Percentiles rank a stretch among this genome's conserved stretches.
phyloP scores from a whole-genome alignment of 192 early-diverging fungal genomes.

The Dissophora globulifera region DNA sequence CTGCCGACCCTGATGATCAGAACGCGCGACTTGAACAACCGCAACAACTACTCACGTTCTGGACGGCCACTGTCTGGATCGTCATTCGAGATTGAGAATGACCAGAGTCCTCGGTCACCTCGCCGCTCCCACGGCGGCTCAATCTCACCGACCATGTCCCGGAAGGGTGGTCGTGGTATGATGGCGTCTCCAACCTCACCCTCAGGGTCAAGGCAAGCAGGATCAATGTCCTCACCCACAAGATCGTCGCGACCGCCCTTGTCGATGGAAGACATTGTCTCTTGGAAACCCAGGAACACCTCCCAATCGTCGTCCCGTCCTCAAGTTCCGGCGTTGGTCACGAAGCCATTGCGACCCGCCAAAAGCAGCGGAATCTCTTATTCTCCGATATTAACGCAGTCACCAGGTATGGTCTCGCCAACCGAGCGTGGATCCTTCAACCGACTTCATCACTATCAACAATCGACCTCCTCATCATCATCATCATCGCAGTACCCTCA shows the following conservation, averaged over 20 bases:
- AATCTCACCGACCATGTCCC: background rate
- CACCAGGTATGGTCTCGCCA: conserved; percentile 15
- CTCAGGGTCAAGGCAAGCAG: background rate
- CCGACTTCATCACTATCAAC: conserved; percentile 10
- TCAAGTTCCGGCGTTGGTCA: conserved; percentile 14
- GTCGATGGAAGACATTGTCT: conserved; percentile 30
- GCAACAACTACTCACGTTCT: conserved; percentile 3
- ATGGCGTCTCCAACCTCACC: background rate
- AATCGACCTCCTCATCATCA: conserved; percentile 8
- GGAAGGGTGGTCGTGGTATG: conserved; percentile 8
- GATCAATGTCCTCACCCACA: conserved; percentile 7
- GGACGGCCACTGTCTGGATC: conserved; percentile 14
- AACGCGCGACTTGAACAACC: conserved; percentile 27
- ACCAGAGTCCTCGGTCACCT: conserved; percentile 21
- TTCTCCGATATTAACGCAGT: conserved; percentile 14
- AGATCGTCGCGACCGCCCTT: background rate
- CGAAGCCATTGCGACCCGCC: conserved; percentile 6
- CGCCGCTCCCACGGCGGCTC: conserved; percentile 6
- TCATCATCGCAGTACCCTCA: background rate
- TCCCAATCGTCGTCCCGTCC: conserved; percentile 8
- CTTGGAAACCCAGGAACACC: conserved; percentile 29
- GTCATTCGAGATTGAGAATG: conserved; percentile 21
- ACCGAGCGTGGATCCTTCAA: background rate
- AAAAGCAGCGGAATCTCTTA: conserved; percentile 18
- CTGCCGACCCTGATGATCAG: conserved; percentile 24